These are phyloP conservation scores for Cadophora gregata DNA, from an alignment of 2,329 filamentous ascomycete species.

Conservation along the genomic window DNA sequence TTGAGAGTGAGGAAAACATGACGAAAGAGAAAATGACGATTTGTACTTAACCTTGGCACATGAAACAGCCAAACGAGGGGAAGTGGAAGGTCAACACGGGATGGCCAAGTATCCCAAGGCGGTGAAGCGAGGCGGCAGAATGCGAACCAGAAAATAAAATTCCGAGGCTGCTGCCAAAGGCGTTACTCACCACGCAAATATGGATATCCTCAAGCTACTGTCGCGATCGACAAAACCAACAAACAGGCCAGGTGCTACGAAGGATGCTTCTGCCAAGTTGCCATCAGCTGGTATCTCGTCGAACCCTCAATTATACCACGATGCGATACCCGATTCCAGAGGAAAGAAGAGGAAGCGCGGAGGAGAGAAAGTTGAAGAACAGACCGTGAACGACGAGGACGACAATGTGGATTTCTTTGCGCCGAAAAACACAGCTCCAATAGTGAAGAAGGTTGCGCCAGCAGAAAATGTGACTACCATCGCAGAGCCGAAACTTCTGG, in stretches of 20 bases:
- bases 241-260: slow-evolving; percentile 43
- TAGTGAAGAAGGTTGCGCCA: slow-evolving; percentile 33
- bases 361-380: slow-evolving; percentile 43
- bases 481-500: slow-evolving; percentile 50
- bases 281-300: slow-evolving; percentile 68
- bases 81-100: neutral
- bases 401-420: slow-evolving; percentile 63
- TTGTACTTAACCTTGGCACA: neutral
- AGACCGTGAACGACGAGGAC: slow-evolving; percentile 41
- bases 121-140: slow-evolving; percentile 11
- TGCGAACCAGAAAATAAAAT: neutral
- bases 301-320: slow-evolving; percentile 75
- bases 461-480: slow-evolving; percentile 27
- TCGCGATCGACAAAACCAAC: slow-evolving; percentile 70
- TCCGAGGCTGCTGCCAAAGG: neutral
- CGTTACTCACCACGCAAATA: slow-evolving; percentile 25
- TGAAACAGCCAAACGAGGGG: slow-evolving; percentile 6
- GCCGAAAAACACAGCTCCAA: slow-evolving; percentile 46
- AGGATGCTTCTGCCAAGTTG: slow-evolving; percentile 51
- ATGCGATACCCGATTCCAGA: slow-evolving; percentile 51
- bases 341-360: slow-evolving; percentile 63
- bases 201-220: slow-evolving; percentile 74
- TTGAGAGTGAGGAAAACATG: neutral
- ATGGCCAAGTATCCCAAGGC: slow-evolving; percentile 8
- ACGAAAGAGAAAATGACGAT: neutral